phyloP scores from a whole-genome alignment of 768 basidiomycete species.

The Lactarius trivialis region DNA sequence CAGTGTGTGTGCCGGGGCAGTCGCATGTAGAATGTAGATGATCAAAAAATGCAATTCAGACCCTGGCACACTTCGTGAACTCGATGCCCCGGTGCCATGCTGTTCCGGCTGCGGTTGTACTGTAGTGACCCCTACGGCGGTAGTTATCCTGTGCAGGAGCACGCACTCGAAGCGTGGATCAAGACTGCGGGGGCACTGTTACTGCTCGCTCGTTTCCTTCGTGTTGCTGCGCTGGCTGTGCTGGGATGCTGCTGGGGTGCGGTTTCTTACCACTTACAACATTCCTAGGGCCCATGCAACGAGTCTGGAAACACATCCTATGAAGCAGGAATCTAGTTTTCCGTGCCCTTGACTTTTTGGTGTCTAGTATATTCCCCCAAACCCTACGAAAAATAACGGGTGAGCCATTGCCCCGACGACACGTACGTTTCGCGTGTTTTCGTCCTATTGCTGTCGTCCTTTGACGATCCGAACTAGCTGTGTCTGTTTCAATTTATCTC shows the following conservation, averaged over 20 bases:
- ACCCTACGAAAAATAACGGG: background rate
- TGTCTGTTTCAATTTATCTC: background rate
- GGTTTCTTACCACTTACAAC: background rate
- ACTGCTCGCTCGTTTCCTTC: background rate
- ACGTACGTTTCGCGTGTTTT: background rate
- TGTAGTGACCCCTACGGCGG: background rate
- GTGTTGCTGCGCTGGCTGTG: constrained; percentile 3
- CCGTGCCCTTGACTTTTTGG: background rate
- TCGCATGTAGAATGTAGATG: constrained; percentile 11
- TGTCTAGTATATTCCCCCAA: background rate
- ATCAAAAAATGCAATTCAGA: background rate
- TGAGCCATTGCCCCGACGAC: background rate
- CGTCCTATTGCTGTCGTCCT: background rate
- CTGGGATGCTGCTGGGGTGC: background rate
- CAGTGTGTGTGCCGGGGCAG: background rate
- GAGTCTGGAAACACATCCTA: background rate
- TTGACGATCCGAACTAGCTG: background rate
- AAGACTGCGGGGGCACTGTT: background rate
- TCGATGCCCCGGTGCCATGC: background rate
- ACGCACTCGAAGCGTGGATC: constrained; percentile 16
- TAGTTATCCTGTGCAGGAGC: constrained; percentile 1
- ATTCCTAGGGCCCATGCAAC: background rate
- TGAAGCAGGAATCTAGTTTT: background rate
- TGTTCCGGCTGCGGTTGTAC: constrained; percentile 12
- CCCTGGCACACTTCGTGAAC: background rate